Evolutionary conservation across 495 filamentous ascomycete species (phyloP).

Genomic region (Neurospora tetraspora): DNA sequence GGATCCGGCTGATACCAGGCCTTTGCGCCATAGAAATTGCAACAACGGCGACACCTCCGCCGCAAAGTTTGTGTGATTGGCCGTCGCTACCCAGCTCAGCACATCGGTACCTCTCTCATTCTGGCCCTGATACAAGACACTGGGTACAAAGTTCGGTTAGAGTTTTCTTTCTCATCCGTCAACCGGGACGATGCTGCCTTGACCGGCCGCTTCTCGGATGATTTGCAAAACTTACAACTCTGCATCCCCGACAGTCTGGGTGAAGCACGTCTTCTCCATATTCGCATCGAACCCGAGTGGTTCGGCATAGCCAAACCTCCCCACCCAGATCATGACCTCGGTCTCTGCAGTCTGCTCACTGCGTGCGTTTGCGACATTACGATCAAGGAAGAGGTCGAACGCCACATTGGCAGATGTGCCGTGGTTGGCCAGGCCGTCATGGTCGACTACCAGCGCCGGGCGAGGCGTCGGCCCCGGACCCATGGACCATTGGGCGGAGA

Average conservation of each 20-base stretch:
- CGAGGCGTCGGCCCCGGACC: slow-evolving; percentile 16
- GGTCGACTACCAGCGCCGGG: slow-evolving; percentile 9
- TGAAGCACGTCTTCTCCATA: slow-evolving; percentile 1
- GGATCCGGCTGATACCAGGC: slow-evolving; percentile 12
- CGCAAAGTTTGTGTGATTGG: slow-evolving; percentile 12
- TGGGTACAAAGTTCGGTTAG: background rate
- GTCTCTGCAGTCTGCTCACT: slow-evolving; percentile 18
- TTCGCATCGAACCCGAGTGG: slow-evolving; percentile 13
- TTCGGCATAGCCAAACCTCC: slow-evolving; percentile 11
- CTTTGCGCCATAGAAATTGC: slow-evolving; percentile 19
- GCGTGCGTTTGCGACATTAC: slow-evolving; percentile 5
- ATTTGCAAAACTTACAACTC: slow-evolving; percentile 13
- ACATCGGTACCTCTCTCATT: slow-evolving; percentile 20
- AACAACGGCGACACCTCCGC: slow-evolving; percentile 20
- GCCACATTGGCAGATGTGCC: slow-evolving; percentile 19
- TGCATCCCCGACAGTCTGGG: slow-evolving; percentile 5
- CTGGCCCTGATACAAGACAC: slow-evolving; percentile 14
- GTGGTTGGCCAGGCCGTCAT: slow-evolving; percentile 6
- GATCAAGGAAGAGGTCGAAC: slow-evolving; percentile 24
- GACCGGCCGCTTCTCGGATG: background rate
- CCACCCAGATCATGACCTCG: slow-evolving; percentile 25
- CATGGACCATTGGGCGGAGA: slow-evolving; percentile 21
- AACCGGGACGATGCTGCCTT: background rate
- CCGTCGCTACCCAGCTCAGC: slow-evolving; percentile 16
- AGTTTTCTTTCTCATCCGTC: background rate